A percentile compares a stretch with the other conserved stretches of the same genome.
Evolutionary conservation across 2,329 filamentous ascomycete genomes (phyloP).

Genomic region (Colletotrichum tanaceti): DNA sequence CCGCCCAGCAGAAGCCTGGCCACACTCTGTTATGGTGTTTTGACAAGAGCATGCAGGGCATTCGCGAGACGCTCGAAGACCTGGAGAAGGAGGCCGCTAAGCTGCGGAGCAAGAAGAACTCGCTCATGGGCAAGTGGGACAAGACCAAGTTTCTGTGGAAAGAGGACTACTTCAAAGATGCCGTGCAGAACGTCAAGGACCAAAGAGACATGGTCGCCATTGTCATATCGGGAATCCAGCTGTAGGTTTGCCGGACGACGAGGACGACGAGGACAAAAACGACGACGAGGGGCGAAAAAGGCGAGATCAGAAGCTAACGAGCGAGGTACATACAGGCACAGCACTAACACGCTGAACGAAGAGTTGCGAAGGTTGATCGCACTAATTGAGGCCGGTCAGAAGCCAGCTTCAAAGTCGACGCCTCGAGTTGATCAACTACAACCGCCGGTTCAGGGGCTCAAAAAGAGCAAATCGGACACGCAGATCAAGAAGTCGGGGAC

Average conservation of each 20-base stretch:
- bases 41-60: constrained; percentile 4
- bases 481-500: constrained; percentile 16
- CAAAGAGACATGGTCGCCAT: constrained; percentile 14
- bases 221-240: not conserved
- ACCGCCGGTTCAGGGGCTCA: constrained; percentile 2
- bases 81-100: constrained; percentile 13
- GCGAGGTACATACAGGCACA: not conserved
- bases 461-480: constrained; percentile 21
- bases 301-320: not conserved
- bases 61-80: constrained; percentile 2
- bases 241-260: constrained; percentile 7
- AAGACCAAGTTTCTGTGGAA: constrained; percentile 26
- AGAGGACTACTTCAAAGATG: constrained; percentile 18
- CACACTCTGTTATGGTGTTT: not conserved
- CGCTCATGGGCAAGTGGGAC: constrained; percentile 25
- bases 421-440: constrained; percentile 11
- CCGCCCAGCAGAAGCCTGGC: not conserved
- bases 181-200: constrained; percentile 4
- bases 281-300: not conserved
- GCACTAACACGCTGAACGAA: not conserved
- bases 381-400: not conserved
- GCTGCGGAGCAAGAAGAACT: constrained; percentile 10
- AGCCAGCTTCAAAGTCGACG: not conserved
- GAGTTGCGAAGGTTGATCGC: not conserved
- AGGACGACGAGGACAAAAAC: not conserved